phyloP scores from a whole-genome alignment of 2,329 filamentous ascomycete genomes.

The Pyricularia sp. region DNA sequence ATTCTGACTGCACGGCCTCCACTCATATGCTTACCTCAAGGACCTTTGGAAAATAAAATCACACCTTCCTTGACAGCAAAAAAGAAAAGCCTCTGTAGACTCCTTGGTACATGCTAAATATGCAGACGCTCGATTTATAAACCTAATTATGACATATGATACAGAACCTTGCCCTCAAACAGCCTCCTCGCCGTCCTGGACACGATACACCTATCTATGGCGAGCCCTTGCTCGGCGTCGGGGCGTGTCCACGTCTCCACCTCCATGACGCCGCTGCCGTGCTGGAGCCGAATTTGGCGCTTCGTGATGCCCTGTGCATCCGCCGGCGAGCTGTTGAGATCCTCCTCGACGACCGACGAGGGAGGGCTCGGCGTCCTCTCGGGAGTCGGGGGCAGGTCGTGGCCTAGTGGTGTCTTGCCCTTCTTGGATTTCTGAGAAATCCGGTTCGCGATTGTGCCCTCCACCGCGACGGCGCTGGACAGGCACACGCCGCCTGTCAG shows the following conservation, averaged over 20 bases:
- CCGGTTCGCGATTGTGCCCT: slow-evolving; percentile 24
- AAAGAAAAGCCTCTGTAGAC: neutral
- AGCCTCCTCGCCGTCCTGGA: slow-evolving; percentile 21
- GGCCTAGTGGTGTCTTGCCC: too few relatives aligned
- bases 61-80: neutral
- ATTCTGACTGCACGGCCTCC: too few relatives aligned
- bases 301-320: neutral
- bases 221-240: slow-evolving; percentile 11
- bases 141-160: slow-evolving; percentile 11
- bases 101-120: neutral
- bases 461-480: slow-evolving; percentile 30
- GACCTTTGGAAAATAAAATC: too few relatives aligned
- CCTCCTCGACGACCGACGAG: neutral
- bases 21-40: too few relatives aligned
- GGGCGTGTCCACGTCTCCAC: slow-evolving; percentile 11
- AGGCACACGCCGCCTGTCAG: slow-evolving; percentile 40
- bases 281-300: slow-evolving; percentile 1
- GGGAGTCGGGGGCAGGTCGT: neutral
- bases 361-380: slow-evolving; percentile 2
- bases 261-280: slow-evolving; percentile 12
- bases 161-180: slow-evolving; percentile 21
- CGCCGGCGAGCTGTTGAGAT: neutral
- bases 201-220: slow-evolving; percentile 18
- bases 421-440: neutral
- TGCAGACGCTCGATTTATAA: neutral